Percentiles rank a stretch among this genome's conserved stretches.
phyloP scores from a whole-genome alignment of 345 rosid genomes.

The Eucalyptus decipiens region DNA sequence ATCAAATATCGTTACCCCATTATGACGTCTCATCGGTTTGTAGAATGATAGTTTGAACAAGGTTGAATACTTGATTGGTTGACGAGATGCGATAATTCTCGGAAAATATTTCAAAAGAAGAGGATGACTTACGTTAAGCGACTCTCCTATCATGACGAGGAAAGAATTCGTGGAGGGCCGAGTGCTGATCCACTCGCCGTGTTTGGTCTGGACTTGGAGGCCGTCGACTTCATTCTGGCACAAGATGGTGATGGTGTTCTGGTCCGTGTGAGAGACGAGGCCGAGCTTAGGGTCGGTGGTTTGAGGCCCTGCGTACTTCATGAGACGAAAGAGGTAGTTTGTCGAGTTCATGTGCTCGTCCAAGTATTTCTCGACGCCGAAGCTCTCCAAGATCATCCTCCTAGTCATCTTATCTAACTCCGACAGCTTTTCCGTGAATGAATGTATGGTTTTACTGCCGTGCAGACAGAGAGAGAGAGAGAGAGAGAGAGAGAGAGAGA shows the following conservation, averaged over 20 bases:
- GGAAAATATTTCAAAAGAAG: not conserved
- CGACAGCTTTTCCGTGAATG: conserved; percentile 5
- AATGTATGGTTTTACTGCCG: not conserved
- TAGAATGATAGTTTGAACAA: not conserved
- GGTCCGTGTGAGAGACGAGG: conserved; percentile 6
- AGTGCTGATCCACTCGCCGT: conserved; percentile 7
- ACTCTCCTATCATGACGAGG: conserved; percentile 27
- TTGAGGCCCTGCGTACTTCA: conserved; percentile 9
- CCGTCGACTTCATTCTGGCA: conserved; percentile 15
- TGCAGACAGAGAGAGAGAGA: not conserved
- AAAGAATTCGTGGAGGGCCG: not conserved
- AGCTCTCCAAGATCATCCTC: conserved; percentile 14
- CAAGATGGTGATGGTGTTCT: conserved; percentile 3
- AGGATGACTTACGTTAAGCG: not conserved
- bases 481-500: no score
- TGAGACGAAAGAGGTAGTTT: not conserved
- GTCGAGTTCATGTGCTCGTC: not conserved
- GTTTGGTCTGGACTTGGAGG: conserved; percentile 13
- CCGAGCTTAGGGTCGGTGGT: not conserved
- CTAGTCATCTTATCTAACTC: conserved; percentile 5
- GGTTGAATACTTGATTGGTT: not conserved
- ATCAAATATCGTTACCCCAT: not conserved
- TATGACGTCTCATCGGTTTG: not conserved
- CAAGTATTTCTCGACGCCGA: not conserved
- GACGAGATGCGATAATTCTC: not conserved